Conservation (phyloP, 1,284 basidiomycete species). For the Ganoderma meredithae region DNA sequence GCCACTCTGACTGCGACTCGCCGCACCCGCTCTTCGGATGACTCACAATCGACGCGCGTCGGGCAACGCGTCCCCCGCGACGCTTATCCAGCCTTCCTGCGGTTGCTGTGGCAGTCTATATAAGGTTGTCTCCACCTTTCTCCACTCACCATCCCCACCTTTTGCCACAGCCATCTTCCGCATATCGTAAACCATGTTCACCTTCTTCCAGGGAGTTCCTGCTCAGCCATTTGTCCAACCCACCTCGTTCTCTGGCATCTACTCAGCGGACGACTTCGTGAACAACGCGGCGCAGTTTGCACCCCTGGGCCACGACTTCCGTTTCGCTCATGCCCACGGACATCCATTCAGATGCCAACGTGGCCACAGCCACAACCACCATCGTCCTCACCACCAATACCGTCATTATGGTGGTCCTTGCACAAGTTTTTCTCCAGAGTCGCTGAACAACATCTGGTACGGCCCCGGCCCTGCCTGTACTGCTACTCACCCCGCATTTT, state of each 20-base stretch:
- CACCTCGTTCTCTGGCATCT: slow-evolving; percentile 4
- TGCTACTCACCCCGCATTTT: background rate
- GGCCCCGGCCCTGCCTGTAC: background rate
- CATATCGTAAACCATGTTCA: slow-evolving; percentile 27
- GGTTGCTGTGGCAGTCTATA: slow-evolving; percentile 21
- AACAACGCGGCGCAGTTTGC: slow-evolving; percentile 27
- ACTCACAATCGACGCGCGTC: slow-evolving; percentile 32
- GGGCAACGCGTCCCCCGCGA: slow-evolving; percentile 21
- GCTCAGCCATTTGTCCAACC: slow-evolving; percentile 14
- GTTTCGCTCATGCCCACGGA: slow-evolving; percentile 29
- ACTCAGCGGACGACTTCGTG: slow-evolving; percentile 23
- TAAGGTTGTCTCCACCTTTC: slow-evolving; percentile 1
- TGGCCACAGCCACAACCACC: slow-evolving; percentile 14
- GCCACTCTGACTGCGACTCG: background rate
- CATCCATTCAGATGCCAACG: slow-evolving; percentile 23
- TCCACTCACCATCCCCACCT: background rate
- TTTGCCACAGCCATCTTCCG: slow-evolving; percentile 14
- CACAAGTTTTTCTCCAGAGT: background rate
- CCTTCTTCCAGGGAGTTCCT: slow-evolving; percentile 31
- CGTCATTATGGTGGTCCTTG: background rate
- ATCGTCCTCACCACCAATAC: slow-evolving; percentile 4
- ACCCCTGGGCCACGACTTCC: slow-evolving; percentile 29
- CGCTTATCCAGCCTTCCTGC: slow-evolving; percentile 25
- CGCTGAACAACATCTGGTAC: background rate
- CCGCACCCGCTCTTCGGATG: slow-evolving; percentile 7